Base-by-base conservation (phyloP, 805 yeast species). In the Kuraishia floccosa region DNA sequence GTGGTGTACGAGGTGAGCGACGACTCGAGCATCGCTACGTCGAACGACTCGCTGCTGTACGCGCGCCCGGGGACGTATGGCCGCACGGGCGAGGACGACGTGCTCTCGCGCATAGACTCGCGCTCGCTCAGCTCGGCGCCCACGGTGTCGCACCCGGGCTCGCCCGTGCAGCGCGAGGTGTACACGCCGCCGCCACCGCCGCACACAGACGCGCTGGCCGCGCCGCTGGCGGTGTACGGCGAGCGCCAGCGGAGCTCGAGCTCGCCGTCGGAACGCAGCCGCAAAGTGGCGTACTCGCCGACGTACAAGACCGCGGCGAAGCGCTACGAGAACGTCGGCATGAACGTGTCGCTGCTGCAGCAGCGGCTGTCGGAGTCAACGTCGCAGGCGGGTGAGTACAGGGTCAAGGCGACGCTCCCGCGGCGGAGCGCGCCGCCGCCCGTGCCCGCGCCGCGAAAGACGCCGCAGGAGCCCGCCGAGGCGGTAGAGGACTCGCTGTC, bases 1-100 rank as follows among this genome's bases (percentile, higher is more conserved):
- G 30, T 25, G 11, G 19, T 31, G 7, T 21, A 25, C 18, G 33
- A 31, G 21, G 32, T 28, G 14, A 28, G 28, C 9, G 32, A 28
- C 12, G 27, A 7, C 7, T 12, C 16, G 12, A 17, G 15, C 25
- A 17, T n/a, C 13, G 31, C 17, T 13, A 20, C 31, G 7, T 28
- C 16, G 13, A 28, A n/a, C 9, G 15, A 18, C 17, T 26, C 28
- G 17, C 16, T 26, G 19, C 28, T 26, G 22, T 8, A n/a, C 14
- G 14, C 8, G 6, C 22, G n/a, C 28, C 8, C 20, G 12, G 22
- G n/a, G 7, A 6, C 13, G 12, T 11, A 11, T 27, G 11, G 22
- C 20, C 14, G 14, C 30, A 13, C 11, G 13, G 12, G 11, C 11
- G 23, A 27, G 13, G n/a, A n/a, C 20, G 11, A 17, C 8, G 6